Conservation (phyloP, 2,329 filamentous ascomycete species). For the Penicillium capsulatum region DNA sequence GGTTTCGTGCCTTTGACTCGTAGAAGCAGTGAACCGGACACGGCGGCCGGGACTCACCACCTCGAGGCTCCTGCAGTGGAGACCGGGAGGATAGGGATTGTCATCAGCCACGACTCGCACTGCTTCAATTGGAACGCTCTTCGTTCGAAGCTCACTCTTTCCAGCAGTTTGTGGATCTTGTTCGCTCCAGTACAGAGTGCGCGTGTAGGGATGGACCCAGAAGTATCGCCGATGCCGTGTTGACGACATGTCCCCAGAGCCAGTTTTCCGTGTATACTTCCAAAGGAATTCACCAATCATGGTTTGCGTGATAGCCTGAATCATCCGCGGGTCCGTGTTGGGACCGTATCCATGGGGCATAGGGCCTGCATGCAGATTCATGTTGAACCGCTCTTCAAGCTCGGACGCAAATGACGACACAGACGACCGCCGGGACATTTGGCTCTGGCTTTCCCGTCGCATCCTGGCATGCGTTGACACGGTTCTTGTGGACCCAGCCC, state of each 20-base stretch:
- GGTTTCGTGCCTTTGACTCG: conserved; percentile 90
- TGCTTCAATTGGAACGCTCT: conserved; percentile 91
- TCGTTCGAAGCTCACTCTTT: conserved; percentile 70
- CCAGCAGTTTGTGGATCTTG: conserved; percentile 76
- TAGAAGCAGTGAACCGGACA: conserved; percentile 91
- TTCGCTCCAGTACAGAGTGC: conserved; percentile 95
- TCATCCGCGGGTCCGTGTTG: conserved; percentile 91
- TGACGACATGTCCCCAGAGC: conserved; percentile 80
- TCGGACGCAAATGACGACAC: conserved; percentile 95
- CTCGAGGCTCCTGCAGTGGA: conserved; percentile 89
- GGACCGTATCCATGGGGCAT: conserved; percentile 59
- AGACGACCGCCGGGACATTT: conserved; percentile 68
- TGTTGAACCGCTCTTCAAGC: conserved; percentile 84
- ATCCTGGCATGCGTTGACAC: conserved; percentile 58
- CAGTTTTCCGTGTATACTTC: conserved; percentile 96
- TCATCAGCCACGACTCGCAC: conserved; percentile 89
- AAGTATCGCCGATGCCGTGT: conserved; percentile 94
- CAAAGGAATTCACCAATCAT: conserved; percentile 99
- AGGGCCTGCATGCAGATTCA: conserved; percentile 52
- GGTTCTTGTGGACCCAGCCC: conserved; percentile 42
- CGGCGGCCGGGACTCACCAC: conserved; percentile 83
- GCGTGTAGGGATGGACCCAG: conserved; percentile 97
- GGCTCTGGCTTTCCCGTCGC: conserved; percentile 38
- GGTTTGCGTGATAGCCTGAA: conserved; percentile 96
- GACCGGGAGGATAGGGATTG: conserved; percentile 88